A percentile compares a stretch with the other conserved stretches of the same genome.
Conservation (phyloP, 1,284 basidiomycete genomes). For the Cryptococcus sp. region DNA sequence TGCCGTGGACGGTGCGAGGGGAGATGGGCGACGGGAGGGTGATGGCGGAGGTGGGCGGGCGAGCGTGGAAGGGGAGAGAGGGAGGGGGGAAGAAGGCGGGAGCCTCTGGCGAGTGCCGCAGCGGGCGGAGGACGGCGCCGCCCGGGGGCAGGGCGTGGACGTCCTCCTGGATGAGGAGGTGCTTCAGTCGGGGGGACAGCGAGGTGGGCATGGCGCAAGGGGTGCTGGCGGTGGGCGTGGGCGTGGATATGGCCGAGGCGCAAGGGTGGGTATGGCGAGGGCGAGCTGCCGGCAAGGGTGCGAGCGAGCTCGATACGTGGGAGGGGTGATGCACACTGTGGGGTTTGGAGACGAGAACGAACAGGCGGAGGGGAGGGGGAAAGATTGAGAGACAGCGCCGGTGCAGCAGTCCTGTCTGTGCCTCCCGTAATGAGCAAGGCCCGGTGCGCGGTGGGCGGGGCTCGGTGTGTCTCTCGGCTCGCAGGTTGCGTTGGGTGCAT, state of each 20-base stretch:
- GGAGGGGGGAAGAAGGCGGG: constrained; percentile 1
- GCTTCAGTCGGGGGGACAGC: constrained; percentile 19
- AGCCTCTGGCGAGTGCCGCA: background rate
- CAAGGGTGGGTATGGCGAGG: too few relatives aligned
- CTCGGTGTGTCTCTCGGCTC: background rate
- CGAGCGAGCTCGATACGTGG: too few relatives aligned
- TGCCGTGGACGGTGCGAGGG: constrained; percentile 8
- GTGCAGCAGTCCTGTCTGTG: background rate
- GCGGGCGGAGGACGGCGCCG: background rate
- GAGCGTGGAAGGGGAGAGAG: background rate
- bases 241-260: too few relatives aligned
- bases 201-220: constrained; percentile 11
- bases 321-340: background rate
- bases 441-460: background rate
- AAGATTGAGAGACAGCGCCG: too few relatives aligned
- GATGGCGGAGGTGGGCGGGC: background rate
- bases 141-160: constrained; percentile 1
- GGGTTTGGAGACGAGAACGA: background rate
- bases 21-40: constrained; percentile 2
- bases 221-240: background rate
- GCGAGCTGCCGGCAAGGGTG: too few relatives aligned
- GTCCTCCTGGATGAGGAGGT: constrained; percentile 29
- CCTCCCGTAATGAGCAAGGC: too few relatives aligned
- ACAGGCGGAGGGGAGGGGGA: background rate
- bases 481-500: background rate